Evolutionary conservation across 352 stramenopile genomes (phyloP), one percentile per base, ranked within the genome.

Genomic region (Phytophthora nicotianae): DNA sequence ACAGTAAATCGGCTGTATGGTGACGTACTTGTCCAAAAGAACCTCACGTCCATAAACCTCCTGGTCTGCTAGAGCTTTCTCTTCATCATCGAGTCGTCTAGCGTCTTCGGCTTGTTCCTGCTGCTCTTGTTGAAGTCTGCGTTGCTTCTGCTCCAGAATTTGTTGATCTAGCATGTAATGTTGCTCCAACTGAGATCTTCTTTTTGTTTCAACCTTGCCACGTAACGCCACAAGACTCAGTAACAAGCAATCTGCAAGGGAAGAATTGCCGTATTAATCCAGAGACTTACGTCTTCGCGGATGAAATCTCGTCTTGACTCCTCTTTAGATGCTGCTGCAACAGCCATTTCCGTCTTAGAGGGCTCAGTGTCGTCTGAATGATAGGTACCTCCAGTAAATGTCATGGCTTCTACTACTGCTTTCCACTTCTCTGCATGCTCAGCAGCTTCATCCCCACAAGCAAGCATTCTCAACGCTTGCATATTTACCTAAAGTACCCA

Each of bases 121-220:
- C 20, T 58, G 43, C 11, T 38, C 40, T 23, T 58, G 45, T 17
- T 67, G 48, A 57, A 54, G n/a, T 2, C 52, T 26, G 6, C 19
- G 51, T 43, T 66, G 48, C 19, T 55, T 64, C 13, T 51, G 50
- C 46, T 79, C 67, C 21, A 55, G 21, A 5, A 74, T 53, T 76
- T 76, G 64, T 43, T 64, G 43, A 8, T 79, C 59, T 27, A 75
- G 32, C 54, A 71, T 55, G 43, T 58, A 48, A 7, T 42, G 54
- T 41, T 72, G 67, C 20, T 60, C 52, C 37, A 53, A 32, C 47
- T 76, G 67, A 41, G 41, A 66, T 5, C n/a, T 65, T 32, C 32
- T 47, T 33, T 65, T 72, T 50, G 38, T 47, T 37, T 64, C 38
- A 13, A 27, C 46, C 70, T 78, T 59, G 24, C 16, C 3, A 35